Evolutionary conservation across 2,329 filamentous ascomycete genomes (phyloP).

Genomic region (Scedosporium boydii): DNA sequence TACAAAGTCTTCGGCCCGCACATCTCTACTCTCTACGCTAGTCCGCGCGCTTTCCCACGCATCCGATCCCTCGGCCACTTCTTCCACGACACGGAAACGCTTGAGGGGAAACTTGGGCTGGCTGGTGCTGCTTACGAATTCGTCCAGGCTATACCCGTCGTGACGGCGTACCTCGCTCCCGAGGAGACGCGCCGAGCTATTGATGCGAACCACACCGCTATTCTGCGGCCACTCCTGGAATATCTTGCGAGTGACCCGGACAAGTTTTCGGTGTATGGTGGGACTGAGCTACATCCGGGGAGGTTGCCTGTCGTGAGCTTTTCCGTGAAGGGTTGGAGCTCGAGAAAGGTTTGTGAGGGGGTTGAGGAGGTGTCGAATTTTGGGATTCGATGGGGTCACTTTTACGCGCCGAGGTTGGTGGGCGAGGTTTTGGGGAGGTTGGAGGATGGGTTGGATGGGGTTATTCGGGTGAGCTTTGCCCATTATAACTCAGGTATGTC

Average conservation of each 20-base stretch:
- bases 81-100: conserved; percentile 51
- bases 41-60: conserved; percentile 41
- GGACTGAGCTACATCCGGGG: conserved; percentile 32
- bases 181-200: conserved; percentile 39
- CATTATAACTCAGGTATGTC: conserved; percentile 61
- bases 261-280: conserved; percentile 47
- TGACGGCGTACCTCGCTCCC: conserved; percentile 50
- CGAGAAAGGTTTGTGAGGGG: conserved; percentile 48
- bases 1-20: conserved; percentile 79
- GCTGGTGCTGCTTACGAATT: conserved; percentile 65
- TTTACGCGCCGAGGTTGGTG: conserved; percentile 57
- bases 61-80: conserved; percentile 53
- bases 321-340: conserved; percentile 44
- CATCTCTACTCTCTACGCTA: conserved; percentile 60
- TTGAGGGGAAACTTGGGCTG: conserved; percentile 59
- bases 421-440: conserved; percentile 46
- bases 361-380: conserved; percentile 50
- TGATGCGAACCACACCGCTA: conserved; percentile 45
- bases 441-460: conserved; percentile 41
- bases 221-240: conserved; percentile 49
- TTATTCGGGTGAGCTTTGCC: conserved; percentile 61
- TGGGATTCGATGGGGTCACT: conserved; percentile 58
- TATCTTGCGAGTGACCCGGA: conserved; percentile 45
- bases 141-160: conserved; percentile 48
- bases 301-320: conserved; percentile 62